Evolutionary conservation across 2,329 filamentous ascomycete species (phyloP).

Genomic region (Aspergillus fumigatus): DNA sequence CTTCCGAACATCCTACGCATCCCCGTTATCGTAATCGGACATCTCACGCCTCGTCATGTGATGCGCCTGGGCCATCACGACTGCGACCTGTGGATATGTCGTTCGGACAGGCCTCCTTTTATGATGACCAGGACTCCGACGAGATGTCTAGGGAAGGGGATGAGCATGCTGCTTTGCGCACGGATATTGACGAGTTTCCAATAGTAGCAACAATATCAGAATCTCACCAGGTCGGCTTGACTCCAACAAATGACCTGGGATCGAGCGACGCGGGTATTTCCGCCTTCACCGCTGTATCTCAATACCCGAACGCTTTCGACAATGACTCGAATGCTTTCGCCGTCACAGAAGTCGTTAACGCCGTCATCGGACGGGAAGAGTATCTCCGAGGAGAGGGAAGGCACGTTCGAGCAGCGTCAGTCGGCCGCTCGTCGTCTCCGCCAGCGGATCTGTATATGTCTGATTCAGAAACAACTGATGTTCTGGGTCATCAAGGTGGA

Average conservation of each 20-base stretch:
- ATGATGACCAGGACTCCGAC: neutral
- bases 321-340: slow-evolving; percentile 16
- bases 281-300: slow-evolving; percentile 27
- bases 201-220: neutral
- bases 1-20: neutral
- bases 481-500: slow-evolving; percentile 17
- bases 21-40: slow-evolving; percentile 6
- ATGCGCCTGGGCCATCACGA: slow-evolving; percentile 7
- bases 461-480: slow-evolving; percentile 22
- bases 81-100: slow-evolving; percentile 4
- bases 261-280: slow-evolving; percentile 20
- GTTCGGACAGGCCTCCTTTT: slow-evolving; percentile 6
- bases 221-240: neutral
- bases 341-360: slow-evolving; percentile 26
- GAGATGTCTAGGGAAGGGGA: neutral
- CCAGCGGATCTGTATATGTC: slow-evolving; percentile 17
- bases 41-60: slow-evolving; percentile 11
- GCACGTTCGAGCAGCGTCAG: neutral
- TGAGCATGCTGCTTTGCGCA: neutral
- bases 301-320: slow-evolving; percentile 20
- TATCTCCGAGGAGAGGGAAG: slow-evolving; percentile 1
- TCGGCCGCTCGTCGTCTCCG: slow-evolving; percentile 9
- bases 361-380: slow-evolving; percentile 17
- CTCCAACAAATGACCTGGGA: neutral
- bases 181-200: neutral